Evolutionary conservation across 2,329 filamentous ascomycete species (phyloP).

Genomic region (Knufia petricola): DNA sequence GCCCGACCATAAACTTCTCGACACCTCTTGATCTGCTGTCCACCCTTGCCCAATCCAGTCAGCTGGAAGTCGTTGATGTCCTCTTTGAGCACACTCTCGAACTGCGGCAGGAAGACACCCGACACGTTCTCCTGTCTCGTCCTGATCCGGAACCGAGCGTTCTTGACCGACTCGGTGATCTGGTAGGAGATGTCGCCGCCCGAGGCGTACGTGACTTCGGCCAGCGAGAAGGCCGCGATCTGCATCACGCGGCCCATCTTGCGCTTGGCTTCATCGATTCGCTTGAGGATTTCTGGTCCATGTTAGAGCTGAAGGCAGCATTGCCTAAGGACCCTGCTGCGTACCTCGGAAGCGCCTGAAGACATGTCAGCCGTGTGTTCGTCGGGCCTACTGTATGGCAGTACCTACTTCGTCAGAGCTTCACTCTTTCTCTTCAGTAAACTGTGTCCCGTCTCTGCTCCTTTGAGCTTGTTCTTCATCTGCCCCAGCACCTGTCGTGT

Average conservation of each 20-base stretch:
- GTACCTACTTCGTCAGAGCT: slow-evolving; percentile 79
- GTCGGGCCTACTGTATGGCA: slow-evolving; percentile 7
- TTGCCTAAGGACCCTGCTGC: slow-evolving; percentile 12
- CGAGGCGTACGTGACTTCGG: slow-evolving; percentile 94
- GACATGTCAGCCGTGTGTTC: slow-evolving; percentile 17
- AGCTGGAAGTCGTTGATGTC: slow-evolving; percentile 92
- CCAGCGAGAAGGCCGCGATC: slow-evolving; percentile 93
- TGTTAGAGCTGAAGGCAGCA: slow-evolving; percentile 11
- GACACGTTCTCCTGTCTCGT: slow-evolving; percentile 98
- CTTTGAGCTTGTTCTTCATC: slow-evolving; percentile 98
- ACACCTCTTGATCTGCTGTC: slow-evolving; percentile 90
- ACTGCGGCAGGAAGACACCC: slow-evolving; percentile 85
- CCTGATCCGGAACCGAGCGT: slow-evolving; percentile 82
- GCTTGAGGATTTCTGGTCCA: slow-evolving; percentile 72
- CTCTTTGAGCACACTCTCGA: slow-evolving; percentile 71
- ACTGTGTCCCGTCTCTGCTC: slow-evolving; percentile 81
- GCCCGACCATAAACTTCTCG: slow-evolving; percentile 92
- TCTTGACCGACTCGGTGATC: slow-evolving; percentile 89
- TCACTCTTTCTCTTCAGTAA: slow-evolving; percentile 96
- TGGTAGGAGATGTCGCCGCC: slow-evolving; percentile 94
- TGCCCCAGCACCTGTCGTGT: slow-evolving; percentile 92
- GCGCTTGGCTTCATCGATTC: slow-evolving; percentile 96
- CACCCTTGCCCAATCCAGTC: slow-evolving; percentile 91
- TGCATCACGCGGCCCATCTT: slow-evolving; percentile 99
- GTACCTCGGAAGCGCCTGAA: slow-evolving; percentile 77